Conservation (phyloP, 2,329 filamentous ascomycete species). For the Fusarium poae region DNA sequence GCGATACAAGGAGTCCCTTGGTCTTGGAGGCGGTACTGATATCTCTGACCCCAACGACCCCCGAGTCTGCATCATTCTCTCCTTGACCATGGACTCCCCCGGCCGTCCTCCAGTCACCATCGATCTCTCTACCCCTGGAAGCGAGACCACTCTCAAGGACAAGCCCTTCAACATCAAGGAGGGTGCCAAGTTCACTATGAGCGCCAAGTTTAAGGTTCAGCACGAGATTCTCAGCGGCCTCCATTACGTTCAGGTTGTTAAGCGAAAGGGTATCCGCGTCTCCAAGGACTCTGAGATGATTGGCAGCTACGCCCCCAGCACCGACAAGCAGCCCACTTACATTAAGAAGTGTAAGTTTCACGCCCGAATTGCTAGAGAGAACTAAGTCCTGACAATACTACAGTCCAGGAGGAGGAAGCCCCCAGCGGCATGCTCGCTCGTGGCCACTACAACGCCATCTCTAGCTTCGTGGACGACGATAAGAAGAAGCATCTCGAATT, state of each 20-base stretch:
- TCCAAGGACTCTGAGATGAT: slow-evolving; percentile 99
- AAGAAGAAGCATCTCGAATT: slow-evolving; percentile 90
- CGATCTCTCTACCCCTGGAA: slow-evolving; percentile 81
- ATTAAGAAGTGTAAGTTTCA: slow-evolving; percentile 86
- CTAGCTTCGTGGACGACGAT: slow-evolving; percentile 96
- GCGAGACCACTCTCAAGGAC: slow-evolving; percentile 83
- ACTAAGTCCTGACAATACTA: slow-evolving; percentile 6
- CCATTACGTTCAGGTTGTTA: slow-evolving; percentile 95
- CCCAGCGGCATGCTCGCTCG: slow-evolving; percentile 91
- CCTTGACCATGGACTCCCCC: slow-evolving; percentile 86
- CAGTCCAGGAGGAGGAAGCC: slow-evolving; percentile 92
- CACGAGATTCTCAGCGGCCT: slow-evolving; percentile 95
- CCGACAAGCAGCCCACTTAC: slow-evolving; percentile 85
- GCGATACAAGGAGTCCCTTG: slow-evolving; percentile 97
- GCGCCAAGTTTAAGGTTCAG: slow-evolving; percentile 93
- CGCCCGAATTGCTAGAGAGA: background rate
- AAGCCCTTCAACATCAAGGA: slow-evolving; percentile 99
- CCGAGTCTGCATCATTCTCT: slow-evolving; percentile 92
- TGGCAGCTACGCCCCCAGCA: slow-evolving; percentile 94
- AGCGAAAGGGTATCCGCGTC: slow-evolving; percentile 86
- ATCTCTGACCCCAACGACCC: slow-evolving; percentile 84
- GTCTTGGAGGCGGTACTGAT: slow-evolving; percentile 79
- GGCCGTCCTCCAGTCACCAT: slow-evolving; percentile 89
- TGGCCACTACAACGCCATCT: slow-evolving; percentile 89
- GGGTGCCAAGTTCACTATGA: slow-evolving; percentile 93